phyloP scores from a whole-genome alignment of 352 stramenopile species.

The Nothophytophthora sp. region DNA sequence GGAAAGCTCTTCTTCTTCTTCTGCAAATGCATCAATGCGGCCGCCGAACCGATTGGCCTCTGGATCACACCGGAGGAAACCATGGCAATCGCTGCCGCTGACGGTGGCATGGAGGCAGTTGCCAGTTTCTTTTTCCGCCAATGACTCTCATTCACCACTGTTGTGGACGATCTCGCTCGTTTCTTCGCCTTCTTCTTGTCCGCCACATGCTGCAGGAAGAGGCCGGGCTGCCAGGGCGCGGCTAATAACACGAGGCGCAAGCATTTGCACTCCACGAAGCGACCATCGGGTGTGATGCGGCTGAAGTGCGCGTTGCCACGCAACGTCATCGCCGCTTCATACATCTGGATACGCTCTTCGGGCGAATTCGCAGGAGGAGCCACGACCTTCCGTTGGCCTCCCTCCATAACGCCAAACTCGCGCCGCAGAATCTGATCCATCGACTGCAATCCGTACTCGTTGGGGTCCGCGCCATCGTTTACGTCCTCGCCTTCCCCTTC shows the following conservation, averaged over 20 bases:
- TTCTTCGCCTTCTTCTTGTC: conserved; percentile 51
- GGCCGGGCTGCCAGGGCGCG: conserved; percentile 49
- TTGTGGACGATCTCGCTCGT: conserved; percentile 12
- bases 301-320: conserved; percentile 48
- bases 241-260: conserved; percentile 53
- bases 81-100: conserved; percentile 2
- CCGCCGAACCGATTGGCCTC: conserved; percentile 13
- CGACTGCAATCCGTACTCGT: conserved; percentile 30
- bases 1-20: conserved; percentile 50
- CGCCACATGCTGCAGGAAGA: conserved; percentile 59
- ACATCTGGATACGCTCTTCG: conserved; percentile 17
- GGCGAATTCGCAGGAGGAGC: conserved; percentile 5
- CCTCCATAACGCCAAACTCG: conserved; percentile 24
- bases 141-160: not conserved
- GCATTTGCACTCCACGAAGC: conserved; percentile 71
- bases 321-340: conserved; percentile 34
- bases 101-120: not conserved
- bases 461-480: not conserved
- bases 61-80: conserved; percentile 8
- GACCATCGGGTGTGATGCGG: conserved; percentile 63
- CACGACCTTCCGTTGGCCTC: conserved; percentile 17
- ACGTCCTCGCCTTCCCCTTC: not conserved
- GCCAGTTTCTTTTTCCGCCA: conserved; percentile 27
- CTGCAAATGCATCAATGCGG: conserved; percentile 19
- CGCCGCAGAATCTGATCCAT: conserved; percentile 29